These are phyloP conservation scores for Collybia sordida DNA, from an alignment of 768 basidiomycete species.

Conservation along the genomic window DNA sequence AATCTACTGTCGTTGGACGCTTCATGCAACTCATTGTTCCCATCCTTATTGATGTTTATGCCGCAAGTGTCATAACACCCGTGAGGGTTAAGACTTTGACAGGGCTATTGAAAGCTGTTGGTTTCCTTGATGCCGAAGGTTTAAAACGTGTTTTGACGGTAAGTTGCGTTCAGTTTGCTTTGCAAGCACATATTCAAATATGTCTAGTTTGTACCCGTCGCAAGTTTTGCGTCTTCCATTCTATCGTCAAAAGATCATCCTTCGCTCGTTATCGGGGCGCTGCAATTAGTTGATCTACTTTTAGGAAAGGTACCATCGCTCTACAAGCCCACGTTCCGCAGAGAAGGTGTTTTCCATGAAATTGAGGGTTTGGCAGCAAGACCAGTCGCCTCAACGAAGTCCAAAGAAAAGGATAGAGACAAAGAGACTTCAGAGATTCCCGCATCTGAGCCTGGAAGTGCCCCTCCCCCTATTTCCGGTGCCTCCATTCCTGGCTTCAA, in stretches of 20 bases:
- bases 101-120: conserved; percentile 86
- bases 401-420: conserved; percentile 52
- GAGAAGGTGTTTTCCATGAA: conserved; percentile 97
- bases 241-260: conserved; percentile 91
- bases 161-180: conserved; percentile 23
- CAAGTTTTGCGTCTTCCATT: conserved; percentile 93
- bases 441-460: conserved; percentile 38
- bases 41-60: conserved; percentile 96
- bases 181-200: conserved; percentile 10
- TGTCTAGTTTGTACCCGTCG: conserved; percentile 86
- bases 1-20: conserved; percentile 72
- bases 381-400: conserved; percentile 47
- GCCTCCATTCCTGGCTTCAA: conserved; percentile 62
- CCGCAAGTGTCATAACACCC: conserved; percentile 90
- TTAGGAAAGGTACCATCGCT: conserved; percentile 79
- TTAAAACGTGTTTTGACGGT: conserved; percentile 80
- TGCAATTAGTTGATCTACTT: conserved; percentile 92
- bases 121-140: conserved; percentile 79
- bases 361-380: conserved; percentile 76
- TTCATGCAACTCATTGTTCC: conserved; percentile 92
- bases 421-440: conserved; percentile 30
- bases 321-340: conserved; percentile 86
- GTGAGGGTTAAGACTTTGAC: conserved; percentile 89
- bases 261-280: conserved; percentile 79
- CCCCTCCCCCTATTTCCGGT: conserved; percentile 34